Conservation (phyloP, 2,329 filamentous ascomycete genomes). For the Madurella mycetomatis region DNA sequence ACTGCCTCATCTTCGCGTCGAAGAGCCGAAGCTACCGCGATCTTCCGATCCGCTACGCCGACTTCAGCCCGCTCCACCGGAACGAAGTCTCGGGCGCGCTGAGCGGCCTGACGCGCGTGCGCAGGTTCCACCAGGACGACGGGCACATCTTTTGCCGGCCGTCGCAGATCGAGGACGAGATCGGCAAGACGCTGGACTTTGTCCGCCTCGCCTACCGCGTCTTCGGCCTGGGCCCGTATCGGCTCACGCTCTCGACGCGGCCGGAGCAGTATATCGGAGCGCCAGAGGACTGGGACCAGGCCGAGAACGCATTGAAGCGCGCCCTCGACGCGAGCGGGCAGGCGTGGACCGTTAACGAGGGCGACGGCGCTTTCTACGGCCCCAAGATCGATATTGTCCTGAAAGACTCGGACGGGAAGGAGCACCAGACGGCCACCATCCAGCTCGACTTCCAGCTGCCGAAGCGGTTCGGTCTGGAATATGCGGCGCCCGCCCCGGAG, state of each 20-base stretch:
- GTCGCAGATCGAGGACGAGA: constrained; percentile 69
- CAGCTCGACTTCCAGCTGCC: constrained; percentile 89
- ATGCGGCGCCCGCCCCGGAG: constrained; percentile 64
- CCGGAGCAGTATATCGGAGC: constrained; percentile 78
- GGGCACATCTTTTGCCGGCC: constrained; percentile 86
- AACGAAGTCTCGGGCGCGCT: constrained; percentile 81
- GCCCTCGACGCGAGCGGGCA: constrained; percentile 61
- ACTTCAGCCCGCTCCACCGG: constrained; percentile 81
- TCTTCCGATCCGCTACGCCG: constrained; percentile 76
- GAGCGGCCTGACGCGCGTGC: constrained; percentile 76
- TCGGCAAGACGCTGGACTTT: constrained; percentile 68
- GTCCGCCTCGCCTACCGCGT: constrained; percentile 67
- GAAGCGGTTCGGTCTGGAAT: constrained; percentile 72
- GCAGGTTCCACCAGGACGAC: constrained; percentile 86
- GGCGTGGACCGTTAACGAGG: constrained; percentile 70
- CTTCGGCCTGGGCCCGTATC: constrained; percentile 67
- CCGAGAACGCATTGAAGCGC: constrained; percentile 61
- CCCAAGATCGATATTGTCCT: constrained; percentile 88
- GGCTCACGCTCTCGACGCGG: constrained; percentile 72
- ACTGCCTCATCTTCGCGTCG: constrained; percentile 78
- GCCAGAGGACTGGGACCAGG: constrained; percentile 60
- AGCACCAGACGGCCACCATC: constrained; percentile 84
- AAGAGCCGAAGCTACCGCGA: constrained; percentile 72
- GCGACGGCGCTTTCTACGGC: constrained; percentile 86
- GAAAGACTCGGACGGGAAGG: constrained; percentile 74